phyloP scores from a whole-genome alignment of 352 stramenopile species.

The Achlya hypogyna region DNA sequence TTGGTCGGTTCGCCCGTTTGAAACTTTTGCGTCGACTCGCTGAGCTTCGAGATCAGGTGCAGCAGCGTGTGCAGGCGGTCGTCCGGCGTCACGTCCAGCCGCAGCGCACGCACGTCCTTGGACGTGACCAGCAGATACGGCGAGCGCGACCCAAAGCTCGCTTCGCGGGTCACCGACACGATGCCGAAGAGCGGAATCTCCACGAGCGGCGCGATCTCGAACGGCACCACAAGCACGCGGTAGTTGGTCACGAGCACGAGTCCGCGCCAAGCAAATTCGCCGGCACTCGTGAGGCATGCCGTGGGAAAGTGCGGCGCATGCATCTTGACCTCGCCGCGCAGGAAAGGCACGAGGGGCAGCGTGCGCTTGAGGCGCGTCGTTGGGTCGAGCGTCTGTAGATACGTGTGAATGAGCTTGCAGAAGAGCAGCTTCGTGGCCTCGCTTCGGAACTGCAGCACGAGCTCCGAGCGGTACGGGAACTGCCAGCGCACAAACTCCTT shows the following conservation, averaged over 20 bases:
- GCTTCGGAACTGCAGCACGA: slow-evolving; percentile 70
- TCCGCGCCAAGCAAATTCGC: slow-evolving; percentile 27
- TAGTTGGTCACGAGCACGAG: slow-evolving; percentile 68
- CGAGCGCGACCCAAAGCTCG: not conserved
- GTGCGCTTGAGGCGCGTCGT: not conserved
- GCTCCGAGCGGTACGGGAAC: slow-evolving; percentile 43
- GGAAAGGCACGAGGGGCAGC: slow-evolving; percentile 5
- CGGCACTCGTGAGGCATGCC: slow-evolving; percentile 23
- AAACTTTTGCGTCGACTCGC: slow-evolving; percentile 53
- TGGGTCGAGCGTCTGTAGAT: slow-evolving; percentile 24
- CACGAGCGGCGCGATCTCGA: slow-evolving; percentile 40
- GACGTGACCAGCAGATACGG: slow-evolving; percentile 45
- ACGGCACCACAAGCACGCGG: slow-evolving; percentile 56
- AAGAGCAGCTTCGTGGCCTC: slow-evolving; percentile 60
- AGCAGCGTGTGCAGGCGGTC: slow-evolving; percentile 40
- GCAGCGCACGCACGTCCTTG: slow-evolving; percentile 69
- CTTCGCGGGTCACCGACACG: slow-evolving; percentile 27
- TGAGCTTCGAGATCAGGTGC: slow-evolving; percentile 39
- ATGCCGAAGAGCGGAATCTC: slow-evolving; percentile 75
- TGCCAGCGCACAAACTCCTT: slow-evolving; percentile 34
- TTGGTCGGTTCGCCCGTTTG: slow-evolving; percentile 22
- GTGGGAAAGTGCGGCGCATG: slow-evolving; percentile 20
- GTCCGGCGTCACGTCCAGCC: slow-evolving; percentile 50
- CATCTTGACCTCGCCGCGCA: slow-evolving; percentile 24
- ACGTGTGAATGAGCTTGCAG: slow-evolving; percentile 47